Percentiles rank a stretch among this genome's conserved stretches.
Evolutionary conservation across 805 yeast species (phyloP).

Genomic region (Lipomyces sp.): DNA sequence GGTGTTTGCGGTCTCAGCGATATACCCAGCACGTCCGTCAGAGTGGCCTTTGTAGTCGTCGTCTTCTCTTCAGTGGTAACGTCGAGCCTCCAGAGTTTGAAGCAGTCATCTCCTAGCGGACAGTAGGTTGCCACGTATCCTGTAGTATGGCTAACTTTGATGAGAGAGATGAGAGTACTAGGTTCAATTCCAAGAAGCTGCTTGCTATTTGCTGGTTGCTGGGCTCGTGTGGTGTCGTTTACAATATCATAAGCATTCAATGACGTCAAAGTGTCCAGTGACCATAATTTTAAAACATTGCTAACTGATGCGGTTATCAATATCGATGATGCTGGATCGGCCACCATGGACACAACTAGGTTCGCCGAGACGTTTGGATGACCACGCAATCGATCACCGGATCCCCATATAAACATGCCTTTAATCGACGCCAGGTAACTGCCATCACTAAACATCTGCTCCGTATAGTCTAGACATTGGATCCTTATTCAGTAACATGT

Average conservation of each 20-base stretch:
- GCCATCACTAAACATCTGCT: conserved; percentile 58
- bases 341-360: conserved; percentile 48
- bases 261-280: conserved; percentile 48
- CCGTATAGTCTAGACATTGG: conserved; percentile 25
- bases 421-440: conserved; percentile 47
- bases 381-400: conserved; percentile 49
- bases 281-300: conserved; percentile 65
- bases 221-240: conserved; percentile 17
- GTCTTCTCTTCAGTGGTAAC: conserved; percentile 35
- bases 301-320: conserved; percentile 60
- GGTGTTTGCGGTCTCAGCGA: conserved; percentile 46
- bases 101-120: conserved; percentile 53
- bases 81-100: conserved; percentile 49
- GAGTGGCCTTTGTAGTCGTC: conserved; percentile 41
- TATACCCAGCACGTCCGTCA: conserved; percentile 42
- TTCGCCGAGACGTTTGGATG: conserved; percentile 51
- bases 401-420: conserved; percentile 45
- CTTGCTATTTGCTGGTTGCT: conserved; percentile 31
- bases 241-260: conserved; percentile 39
- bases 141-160: conserved; percentile 23
- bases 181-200: conserved; percentile 45
- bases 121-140: conserved; percentile 47
- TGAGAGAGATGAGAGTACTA: conserved; percentile 41
- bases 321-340: conserved; percentile 40
- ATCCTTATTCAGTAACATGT: conserved; percentile 16